Base-by-base conservation (phyloP, 345 rosid species). In the Lenwebbia sp. region DNA sequence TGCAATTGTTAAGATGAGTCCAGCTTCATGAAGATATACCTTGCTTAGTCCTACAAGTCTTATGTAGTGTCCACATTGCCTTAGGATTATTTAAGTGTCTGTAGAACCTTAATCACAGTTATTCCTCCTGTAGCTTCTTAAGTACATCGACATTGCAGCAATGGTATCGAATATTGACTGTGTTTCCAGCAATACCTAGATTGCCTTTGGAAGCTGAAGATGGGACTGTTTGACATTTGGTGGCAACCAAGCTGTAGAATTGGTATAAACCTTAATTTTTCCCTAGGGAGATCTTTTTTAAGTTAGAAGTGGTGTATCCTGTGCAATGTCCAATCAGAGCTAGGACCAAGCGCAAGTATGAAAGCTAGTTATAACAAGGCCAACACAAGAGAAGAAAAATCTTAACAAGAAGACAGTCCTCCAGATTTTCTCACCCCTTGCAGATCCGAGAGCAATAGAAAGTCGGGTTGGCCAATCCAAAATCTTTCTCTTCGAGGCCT, bases 391-490 rank as follows among this genome's bases (percentile, higher is more conserved):
- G 44, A 70, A 37, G 7, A 70, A 37, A 70, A 19, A 37, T 70
- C 47, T 70, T 70, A 70, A 70, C 7, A 70, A 70, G 81, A 70
- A 41, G 44, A 30, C 23, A 37, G 47, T 37, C 81, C 26, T 37
- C 26, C 47, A 3, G 47, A 70, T 19, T 37, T 70, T 70, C 81
- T 49, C 90, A 88, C 97, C 97, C 89, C 93, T 89, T 57, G 97
- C 96, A 85, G 95, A 90, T 58, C 96, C 96, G 75, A 93, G 92
- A 82, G 97, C 95, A 85, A 93, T 88, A 47, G 95, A 93, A 84
- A 93, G 94, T 90, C 94, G 89, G 28, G 94, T 93, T 87, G 95
- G 93, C 96, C 96, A 94, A 87, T 94, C 96, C 86, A 93, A 90
- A 76, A 91, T 85, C 90, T 94, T 93, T 84, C 95, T 90, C 87